phyloP scores from a whole-genome alignment of 257 asterid species.

The Fraxinus pennsylvanica region DNA sequence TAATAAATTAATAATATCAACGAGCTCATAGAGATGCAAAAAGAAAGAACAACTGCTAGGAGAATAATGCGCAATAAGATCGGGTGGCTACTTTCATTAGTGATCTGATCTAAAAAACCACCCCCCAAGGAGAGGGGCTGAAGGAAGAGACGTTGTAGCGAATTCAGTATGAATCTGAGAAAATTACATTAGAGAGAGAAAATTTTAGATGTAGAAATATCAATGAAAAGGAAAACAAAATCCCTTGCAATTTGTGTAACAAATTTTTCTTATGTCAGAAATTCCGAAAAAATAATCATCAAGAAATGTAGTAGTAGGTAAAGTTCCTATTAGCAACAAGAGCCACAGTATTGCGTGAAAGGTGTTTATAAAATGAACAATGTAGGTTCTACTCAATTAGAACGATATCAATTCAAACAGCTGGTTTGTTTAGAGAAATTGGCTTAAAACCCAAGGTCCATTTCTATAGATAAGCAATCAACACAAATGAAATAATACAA shows the following conservation, averaged over 20 bases:
- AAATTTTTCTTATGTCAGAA: background rate
- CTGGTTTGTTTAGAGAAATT: too few species aligned
- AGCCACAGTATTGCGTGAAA: too few species aligned
- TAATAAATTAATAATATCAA: background rate
- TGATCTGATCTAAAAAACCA: background rate
- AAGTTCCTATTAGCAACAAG: background rate
- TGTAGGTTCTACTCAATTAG: too few species aligned
- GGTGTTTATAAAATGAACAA: too few species aligned
- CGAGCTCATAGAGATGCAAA: constrained; percentile 17
- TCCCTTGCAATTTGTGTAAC: background rate
- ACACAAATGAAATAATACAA: too few species aligned
- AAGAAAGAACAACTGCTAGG: constrained; percentile 1
- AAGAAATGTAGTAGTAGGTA: background rate
- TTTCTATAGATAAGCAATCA: too few species aligned
- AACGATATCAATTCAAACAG: too few species aligned
- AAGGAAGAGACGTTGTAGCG: background rate
- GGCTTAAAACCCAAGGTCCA: too few species aligned
- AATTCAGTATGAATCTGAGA: background rate
- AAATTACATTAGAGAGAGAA: background rate
- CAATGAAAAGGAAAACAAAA: background rate
- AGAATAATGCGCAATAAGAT: background rate
- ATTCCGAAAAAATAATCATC: background rate
- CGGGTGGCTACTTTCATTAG: background rate
- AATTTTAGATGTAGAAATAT: background rate
- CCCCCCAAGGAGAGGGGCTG: background rate